A percentile compares a stretch with the other conserved stretches of the same genome.
phyloP scores from a whole-genome alignment of 495 filamentous ascomycete species.

The Penicillium coprophilum region DNA sequence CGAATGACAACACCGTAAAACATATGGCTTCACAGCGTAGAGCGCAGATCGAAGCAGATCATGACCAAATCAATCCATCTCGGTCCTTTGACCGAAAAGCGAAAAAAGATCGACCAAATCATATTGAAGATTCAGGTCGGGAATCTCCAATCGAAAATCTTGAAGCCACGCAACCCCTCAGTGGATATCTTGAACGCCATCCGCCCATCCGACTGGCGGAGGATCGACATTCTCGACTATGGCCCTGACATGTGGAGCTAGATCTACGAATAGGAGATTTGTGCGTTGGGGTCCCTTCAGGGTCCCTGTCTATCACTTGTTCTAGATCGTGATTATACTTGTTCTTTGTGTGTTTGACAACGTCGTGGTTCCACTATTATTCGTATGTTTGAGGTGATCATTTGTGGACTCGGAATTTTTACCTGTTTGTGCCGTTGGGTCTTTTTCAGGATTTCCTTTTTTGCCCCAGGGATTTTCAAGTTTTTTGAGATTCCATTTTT shows the following conservation, averaged over 20 bases:
- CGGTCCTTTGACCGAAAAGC: background rate
- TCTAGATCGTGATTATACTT: conserved; percentile 17
- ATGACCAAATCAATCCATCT: background rate
- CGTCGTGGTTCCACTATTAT: conserved; percentile 12
- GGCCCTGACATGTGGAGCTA: conserved; percentile 1
- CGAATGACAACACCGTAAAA: background rate
- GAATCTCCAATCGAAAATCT: background rate
- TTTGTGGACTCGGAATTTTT: background rate
- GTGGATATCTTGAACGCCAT: background rate
- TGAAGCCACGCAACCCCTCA: background rate
- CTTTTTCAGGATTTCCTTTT: background rate
- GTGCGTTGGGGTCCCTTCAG: background rate
- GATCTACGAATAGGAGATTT: conserved; percentile 15
- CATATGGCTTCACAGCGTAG: background rate
- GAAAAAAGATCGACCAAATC: background rate
- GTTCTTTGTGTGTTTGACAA: conserved; percentile 6
- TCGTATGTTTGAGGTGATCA: background rate
- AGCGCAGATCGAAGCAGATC: conserved; percentile 2
- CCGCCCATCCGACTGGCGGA: conserved; percentile 16
- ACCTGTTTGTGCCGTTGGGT: background rate
- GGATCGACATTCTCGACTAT: conserved; percentile 6
- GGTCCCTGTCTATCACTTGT: conserved; percentile 22
- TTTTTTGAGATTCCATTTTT: too few species aligned
- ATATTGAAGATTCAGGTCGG: background rate
- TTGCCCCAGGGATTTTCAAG: background rate